Evolutionary conservation across 768 basidiomycete species (phyloP).

Genomic region (Lyophyllum shimeji): DNA sequence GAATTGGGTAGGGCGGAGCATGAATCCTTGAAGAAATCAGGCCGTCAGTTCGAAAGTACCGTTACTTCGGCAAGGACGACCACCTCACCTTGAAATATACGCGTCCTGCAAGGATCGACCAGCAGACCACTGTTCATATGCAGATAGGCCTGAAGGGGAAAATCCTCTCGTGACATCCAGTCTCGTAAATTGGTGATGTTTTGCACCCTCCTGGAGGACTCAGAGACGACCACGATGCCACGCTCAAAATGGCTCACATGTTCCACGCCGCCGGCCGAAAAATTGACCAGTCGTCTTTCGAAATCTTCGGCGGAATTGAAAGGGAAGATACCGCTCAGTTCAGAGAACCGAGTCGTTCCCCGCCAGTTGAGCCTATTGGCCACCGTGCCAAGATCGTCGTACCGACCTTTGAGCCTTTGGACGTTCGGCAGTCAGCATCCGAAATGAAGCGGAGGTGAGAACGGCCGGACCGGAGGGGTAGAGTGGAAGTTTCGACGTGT

Average conservation of each 20-base stretch:
- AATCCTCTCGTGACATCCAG: constrained; percentile 65
- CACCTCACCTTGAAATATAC: constrained; percentile 37
- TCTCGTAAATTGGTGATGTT: constrained; percentile 34
- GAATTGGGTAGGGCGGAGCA: constrained; percentile 54
- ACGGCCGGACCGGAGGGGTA: constrained; percentile 52
- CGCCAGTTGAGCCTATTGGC: constrained; percentile 52
- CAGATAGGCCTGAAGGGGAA: constrained; percentile 29
- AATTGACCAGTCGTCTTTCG: constrained; percentile 30
- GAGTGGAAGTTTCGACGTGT: constrained; percentile 56
- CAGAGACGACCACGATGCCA: not conserved
- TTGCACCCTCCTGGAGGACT: constrained; percentile 1
- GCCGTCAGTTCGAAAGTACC: constrained; percentile 4
- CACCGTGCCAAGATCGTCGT: constrained; percentile 43
- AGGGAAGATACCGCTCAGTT: constrained; percentile 57
- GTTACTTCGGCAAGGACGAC: not conserved
- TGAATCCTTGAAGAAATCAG: constrained; percentile 37
- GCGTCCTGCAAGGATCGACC: constrained; percentile 27
- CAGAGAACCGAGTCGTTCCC: constrained; percentile 51
- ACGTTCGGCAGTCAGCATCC: constrained; percentile 2
- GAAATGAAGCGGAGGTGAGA: constrained; percentile 1
- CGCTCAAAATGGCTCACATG: constrained; percentile 17
- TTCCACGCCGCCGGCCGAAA: constrained; percentile 33
- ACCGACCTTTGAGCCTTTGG: constrained; percentile 26
- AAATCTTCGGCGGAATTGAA: constrained; percentile 31
- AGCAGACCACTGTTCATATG: constrained; percentile 40